Evolutionary conservation across 176 grass and related monocot genomes (phyloP).

Genomic region (maize (Zea mays)): Zm-B73-REFERENCE-NAM-5.0 NC_050100.1:142853001-142853500

Average conservation of each 20-base stretch:
- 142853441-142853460: constrained; percentile 81
- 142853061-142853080: not conserved
- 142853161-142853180: constrained; percentile 92
- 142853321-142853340: constrained; percentile 78
- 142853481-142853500: constrained; percentile 98
- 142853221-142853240: constrained; percentile 23
- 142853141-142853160: constrained; percentile 95
- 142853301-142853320: constrained; percentile 79
- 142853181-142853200: constrained; percentile 50
- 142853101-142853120: constrained; percentile 31
- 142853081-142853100: not conserved
- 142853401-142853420: constrained; percentile 69
- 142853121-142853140: constrained; percentile 92
- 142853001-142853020: constrained; percentile 1
- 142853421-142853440: constrained; percentile 83
- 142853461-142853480: constrained; percentile 85
- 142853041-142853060: not conserved
- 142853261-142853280: constrained; percentile 70
- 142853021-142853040: not conserved
- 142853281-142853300: constrained; percentile 84
- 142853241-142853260: constrained; percentile 18
- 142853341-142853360: constrained; percentile 91
- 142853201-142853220: not conserved
- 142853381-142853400: constrained; percentile 63
- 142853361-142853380: constrained; percentile 82